Conservation (phyloP, 176 grass and related monocot species). For the Oryza glaberrima region DNA sequence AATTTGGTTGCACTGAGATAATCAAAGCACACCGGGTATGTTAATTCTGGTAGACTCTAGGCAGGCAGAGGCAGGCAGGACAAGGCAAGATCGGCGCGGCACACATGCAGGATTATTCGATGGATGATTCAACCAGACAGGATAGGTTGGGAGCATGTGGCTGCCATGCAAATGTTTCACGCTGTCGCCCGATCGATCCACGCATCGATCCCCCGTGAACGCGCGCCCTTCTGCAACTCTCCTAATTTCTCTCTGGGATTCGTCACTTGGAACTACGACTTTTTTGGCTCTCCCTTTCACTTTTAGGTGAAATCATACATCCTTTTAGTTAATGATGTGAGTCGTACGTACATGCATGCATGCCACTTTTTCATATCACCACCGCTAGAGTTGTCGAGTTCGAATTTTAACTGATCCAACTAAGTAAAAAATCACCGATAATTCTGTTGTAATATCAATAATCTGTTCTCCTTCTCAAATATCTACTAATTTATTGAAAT, state of each 20-base stretch:
- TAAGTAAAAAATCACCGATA: too few species aligned
- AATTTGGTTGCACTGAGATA: background rate
- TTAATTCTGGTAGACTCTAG: background rate
- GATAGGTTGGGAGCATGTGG: slow-evolving; percentile 16
- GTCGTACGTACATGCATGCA: too few species aligned
- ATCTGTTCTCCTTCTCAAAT: too few species aligned
- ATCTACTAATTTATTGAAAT: too few species aligned
- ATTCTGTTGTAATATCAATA: too few species aligned
- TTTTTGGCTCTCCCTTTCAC: background rate
- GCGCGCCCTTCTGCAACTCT: background rate
- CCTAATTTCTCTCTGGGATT: background rate
- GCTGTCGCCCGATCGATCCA: background rate
- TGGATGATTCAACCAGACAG: slow-evolving; percentile 4
- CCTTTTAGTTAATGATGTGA: too few species aligned
- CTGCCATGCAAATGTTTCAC: background rate
- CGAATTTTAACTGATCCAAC: too few species aligned
- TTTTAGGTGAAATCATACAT: too few species aligned
- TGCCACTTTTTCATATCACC: too few species aligned
- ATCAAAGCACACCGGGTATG: background rate
- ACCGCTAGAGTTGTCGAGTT: too few species aligned
- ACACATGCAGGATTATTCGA: background rate
- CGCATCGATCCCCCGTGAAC: background rate
- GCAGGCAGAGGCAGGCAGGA: background rate
- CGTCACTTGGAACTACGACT: background rate
- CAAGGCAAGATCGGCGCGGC: background rate